Base-by-base conservation (phyloP, 2,329 filamentous ascomycete genomes). In the Fusarium albosuccineum region DNA sequence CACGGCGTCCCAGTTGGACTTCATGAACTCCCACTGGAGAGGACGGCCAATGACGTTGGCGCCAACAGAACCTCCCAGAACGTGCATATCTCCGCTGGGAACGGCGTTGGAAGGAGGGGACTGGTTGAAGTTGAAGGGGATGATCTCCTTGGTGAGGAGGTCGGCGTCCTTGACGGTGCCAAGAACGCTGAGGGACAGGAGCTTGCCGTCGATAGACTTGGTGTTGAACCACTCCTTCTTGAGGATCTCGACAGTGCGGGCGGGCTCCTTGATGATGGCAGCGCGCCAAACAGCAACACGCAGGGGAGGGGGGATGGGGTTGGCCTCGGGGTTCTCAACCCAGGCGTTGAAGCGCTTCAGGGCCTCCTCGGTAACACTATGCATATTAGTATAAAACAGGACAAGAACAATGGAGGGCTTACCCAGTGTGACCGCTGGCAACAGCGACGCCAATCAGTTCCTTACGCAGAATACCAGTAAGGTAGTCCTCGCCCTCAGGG, bases 201-300 rank as follows among this genome's bases (percentile, higher is more conserved):
- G 94, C 79, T 94, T 97, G 72, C 94, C 94, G 73, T 98, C 96
- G 37, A 97, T 90, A 8, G 94, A 93, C 53, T 91, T 91, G 11
- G 93, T 96, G 51, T 84, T 89, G 66, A 89, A 85, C 85, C 93
- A 98, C 77, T 97, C 94, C 56, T 93, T 88, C 82, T 95, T 93
- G 56, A 99, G 86, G 8, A 90, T 86, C 29, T 91, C 86, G 69
- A 93, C 92, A 14, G 89, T 83, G 53, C 86, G 85, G 8, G 88
- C 88, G 7, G 93, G 89, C 68, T 94, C 88, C 59, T 80, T 79
- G 67, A 89, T 90, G 62, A 97, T 85, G 27, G 89, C 91, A 36
- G 94, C 90, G 60, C 90, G 89, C 84, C 94, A 98, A 62, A 97
- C 87, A 2, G 93, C 88, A 29, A 86, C 85, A 60, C 95, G 92